Evolutionary conservation across 768 basidiomycete genomes (phyloP).

Genomic region (Infundibulicybe gibba): DNA sequence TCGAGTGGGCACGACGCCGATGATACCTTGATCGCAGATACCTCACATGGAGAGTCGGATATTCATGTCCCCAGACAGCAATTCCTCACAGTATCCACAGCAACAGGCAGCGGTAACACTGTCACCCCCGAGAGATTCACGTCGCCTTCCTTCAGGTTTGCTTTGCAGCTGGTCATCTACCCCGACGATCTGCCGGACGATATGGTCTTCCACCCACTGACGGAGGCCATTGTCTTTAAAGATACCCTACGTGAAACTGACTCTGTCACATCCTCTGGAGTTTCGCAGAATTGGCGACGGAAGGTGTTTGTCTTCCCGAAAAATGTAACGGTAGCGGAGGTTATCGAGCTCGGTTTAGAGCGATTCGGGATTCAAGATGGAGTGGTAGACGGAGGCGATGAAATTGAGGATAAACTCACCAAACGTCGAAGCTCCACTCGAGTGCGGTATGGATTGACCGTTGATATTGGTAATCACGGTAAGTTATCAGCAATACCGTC

Average conservation of each 20-base stretch:
- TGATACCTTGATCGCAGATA: constrained; percentile 36
- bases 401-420: constrained; percentile 88
- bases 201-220: constrained; percentile 90
- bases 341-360: constrained; percentile 89
- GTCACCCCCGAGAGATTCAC: constrained; percentile 72
- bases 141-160: constrained; percentile 82
- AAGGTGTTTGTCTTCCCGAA: constrained; percentile 92
- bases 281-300: constrained; percentile 60
- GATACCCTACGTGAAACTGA: constrained; percentile 57
- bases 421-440: constrained; percentile 76
- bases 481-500: constrained; percentile 16
- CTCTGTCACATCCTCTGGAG: constrained; percentile 41
- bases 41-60: constrained; percentile 25
- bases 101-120: constrained; percentile 25
- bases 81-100: constrained; percentile 38
- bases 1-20: constrained; percentile 36
- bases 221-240: constrained; percentile 92
- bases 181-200: constrained; percentile 91
- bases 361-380: constrained; percentile 94
- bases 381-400: constrained; percentile 98
- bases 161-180: constrained; percentile 83
- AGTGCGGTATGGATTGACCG: constrained; percentile 80
- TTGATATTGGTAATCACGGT: constrained; percentile 66
- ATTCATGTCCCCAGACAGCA: constrained; percentile 25
- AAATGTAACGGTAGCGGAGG: constrained; percentile 95